phyloP scores from a whole-genome alignment of 768 basidiomycete species.

The Hortiboletus campestris region DNA sequence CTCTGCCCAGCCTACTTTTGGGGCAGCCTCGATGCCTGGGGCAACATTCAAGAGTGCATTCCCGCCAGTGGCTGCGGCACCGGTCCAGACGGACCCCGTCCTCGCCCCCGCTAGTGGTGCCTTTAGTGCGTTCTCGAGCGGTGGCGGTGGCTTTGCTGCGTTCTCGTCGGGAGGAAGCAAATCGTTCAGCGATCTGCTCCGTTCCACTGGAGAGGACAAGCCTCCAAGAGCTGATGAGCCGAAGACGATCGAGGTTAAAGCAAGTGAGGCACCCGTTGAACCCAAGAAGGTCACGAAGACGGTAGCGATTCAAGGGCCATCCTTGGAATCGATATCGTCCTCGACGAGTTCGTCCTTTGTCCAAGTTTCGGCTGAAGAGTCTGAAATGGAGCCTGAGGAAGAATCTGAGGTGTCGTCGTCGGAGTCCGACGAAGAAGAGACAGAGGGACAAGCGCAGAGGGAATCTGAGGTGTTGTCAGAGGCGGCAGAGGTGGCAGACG shows the following conservation, averaged over 20 bases:
- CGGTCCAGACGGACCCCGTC: conserved; percentile 10
- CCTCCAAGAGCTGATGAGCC: conserved; percentile 14
- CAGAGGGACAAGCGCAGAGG: no score
- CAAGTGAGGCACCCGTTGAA: not conserved
- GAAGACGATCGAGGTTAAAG: not conserved
- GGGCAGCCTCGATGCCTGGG: conserved; percentile 35
- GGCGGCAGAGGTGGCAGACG: conserved; percentile 5
- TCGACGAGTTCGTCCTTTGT: conserved; percentile 46
- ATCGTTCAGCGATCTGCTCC: conserved; percentile 64
- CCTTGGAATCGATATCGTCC: conserved; percentile 40
- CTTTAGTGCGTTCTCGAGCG: conserved; percentile 31
- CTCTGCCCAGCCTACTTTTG: conserved; percentile 35
- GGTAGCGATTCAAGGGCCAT: conserved; percentile 11
- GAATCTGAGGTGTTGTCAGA: conserved; percentile 23
- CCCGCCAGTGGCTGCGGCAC: conserved; percentile 1
- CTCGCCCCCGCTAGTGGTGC: conserved; percentile 18
- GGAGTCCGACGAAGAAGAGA: conserved; percentile 14
- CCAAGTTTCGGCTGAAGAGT: conserved; percentile 36
- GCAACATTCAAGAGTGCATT: conserved; percentile 21
- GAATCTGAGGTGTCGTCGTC: not conserved
- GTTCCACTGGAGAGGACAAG: conserved; percentile 33
- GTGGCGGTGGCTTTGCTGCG: conserved; percentile 48
- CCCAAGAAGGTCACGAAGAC: conserved; percentile 7
- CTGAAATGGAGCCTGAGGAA: conserved; percentile 18
- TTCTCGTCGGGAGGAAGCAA: conserved; percentile 46